Conservation (phyloP, 257 asterid species). For the Cinchona pubescens region DNA sequence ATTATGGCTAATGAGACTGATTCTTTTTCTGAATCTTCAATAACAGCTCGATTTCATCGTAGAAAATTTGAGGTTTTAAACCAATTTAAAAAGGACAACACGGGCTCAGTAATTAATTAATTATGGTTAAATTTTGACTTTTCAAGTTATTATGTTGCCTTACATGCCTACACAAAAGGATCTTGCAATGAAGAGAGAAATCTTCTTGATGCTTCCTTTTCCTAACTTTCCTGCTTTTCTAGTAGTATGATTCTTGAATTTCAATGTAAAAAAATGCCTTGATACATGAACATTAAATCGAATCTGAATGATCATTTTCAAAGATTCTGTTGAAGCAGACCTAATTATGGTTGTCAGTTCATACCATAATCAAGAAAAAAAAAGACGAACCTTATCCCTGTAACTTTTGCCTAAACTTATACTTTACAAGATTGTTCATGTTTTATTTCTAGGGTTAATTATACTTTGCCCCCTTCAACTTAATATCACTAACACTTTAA, state of each 20-base stretch:
- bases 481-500: too few species aligned
- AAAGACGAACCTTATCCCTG: not conserved
- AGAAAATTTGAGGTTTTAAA: not conserved
- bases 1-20: not conserved
- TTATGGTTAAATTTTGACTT: constrained; percentile 38
- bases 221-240: constrained; percentile 11
- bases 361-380: constrained; percentile 2
- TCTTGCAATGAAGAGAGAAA: constrained; percentile 31
- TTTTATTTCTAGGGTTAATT: too few species aligned
- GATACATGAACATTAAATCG: not conserved
- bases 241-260: constrained; percentile 7
- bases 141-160: constrained; percentile 14
- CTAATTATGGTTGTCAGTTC: constrained; percentile 17
- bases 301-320: constrained; percentile 19
- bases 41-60: not conserved
- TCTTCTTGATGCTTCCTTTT: constrained; percentile 37
- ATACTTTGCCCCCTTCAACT: too few species aligned
- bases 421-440: not conserved
- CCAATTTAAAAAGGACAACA: constrained; percentile 10
- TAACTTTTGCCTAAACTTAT: not conserved
- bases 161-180: constrained; percentile 31
- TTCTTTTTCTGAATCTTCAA: not conserved
- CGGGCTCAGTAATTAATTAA: constrained; percentile 30
- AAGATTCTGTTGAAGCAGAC: constrained; percentile 23
- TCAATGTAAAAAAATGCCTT: constrained; percentile 5